Evolutionary conservation across 2,329 filamentous ascomycete species (phyloP).

Genomic region (Annulohypoxylon truncatum): DNA sequence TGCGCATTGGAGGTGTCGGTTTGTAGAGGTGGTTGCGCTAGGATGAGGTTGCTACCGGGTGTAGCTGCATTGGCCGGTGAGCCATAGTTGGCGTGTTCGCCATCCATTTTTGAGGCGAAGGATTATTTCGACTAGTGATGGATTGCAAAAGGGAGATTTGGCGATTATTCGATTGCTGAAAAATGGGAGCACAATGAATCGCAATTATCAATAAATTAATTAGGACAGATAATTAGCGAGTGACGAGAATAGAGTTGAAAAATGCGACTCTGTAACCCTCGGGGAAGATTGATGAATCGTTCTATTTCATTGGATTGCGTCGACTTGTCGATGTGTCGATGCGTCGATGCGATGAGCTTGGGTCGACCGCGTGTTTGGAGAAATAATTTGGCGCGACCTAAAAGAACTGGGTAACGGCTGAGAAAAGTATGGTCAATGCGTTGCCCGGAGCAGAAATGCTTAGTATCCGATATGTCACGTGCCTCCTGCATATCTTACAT

Average conservation of each 20-base stretch:
- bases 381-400: conserved; percentile 53
- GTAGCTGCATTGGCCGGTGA: conserved; percentile 68
- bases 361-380: conserved; percentile 51
- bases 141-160: conserved; percentile 11
- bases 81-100: conserved; percentile 66
- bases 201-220: conserved; percentile 34
- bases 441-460: conserved; percentile 5
- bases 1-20: conserved; percentile 54
- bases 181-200: conserved; percentile 39
- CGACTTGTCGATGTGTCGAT: background rate
- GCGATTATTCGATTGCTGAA: conserved; percentile 3
- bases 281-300: conserved; percentile 33
- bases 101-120: conserved; percentile 64
- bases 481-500: background rate
- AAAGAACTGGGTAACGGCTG: conserved; percentile 18
- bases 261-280: conserved; percentile 19
- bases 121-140: conserved; percentile 20
- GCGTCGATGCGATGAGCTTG: conserved; percentile 42
- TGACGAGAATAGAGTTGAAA: conserved; percentile 13
- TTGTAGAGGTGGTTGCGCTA: conserved; percentile 66
- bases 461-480: conserved; percentile 19
- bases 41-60: conserved; percentile 66
- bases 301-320: conserved; percentile 24
- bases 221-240: conserved; percentile 38
- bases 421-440: conserved; percentile 37